Percentiles rank a stretch among this genome's conserved stretches.
These are phyloP conservation scores for Colletotrichum tabaci DNA, from an alignment of 2,329 filamentous ascomycete genomes.

Conservation along the genomic window DNA sequence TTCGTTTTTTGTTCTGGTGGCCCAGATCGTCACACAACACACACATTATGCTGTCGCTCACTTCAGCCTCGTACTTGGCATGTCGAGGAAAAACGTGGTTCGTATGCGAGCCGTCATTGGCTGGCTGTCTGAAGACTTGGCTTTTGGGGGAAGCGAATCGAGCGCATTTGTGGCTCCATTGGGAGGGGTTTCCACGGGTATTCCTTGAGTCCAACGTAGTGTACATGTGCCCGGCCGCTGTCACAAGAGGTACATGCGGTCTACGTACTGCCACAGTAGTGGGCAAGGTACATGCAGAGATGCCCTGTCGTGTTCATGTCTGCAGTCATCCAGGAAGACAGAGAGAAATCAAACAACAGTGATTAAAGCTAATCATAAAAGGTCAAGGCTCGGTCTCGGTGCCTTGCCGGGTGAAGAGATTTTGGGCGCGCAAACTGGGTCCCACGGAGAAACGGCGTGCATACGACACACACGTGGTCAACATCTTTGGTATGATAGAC, in stretches of 20 bases:
- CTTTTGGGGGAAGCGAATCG: conserved; percentile 22
- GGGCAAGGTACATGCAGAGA: background rate
- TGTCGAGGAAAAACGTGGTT: conserved; percentile 46
- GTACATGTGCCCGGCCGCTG: conserved; percentile 17
- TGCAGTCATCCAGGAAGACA: background rate
- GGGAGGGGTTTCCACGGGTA: conserved; percentile 23
- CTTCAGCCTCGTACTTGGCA: conserved; percentile 47
- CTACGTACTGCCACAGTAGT: background rate
- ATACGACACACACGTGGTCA: conserved; percentile 30
- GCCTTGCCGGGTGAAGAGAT: conserved; percentile 5
- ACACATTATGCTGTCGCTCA: conserved; percentile 14
- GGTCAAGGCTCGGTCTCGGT: background rate
- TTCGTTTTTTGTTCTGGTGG: background rate
- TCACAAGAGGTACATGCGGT: background rate
- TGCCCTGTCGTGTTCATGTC: conserved; percentile 2
- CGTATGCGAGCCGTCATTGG: conserved; percentile 43
- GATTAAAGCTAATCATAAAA: too few relatives aligned
- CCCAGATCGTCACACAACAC: background rate
- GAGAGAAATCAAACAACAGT: too few relatives aligned
- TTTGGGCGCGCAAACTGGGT: background rate
- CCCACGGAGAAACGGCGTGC: conserved; percentile 17
- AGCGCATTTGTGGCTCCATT: background rate
- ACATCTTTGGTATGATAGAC: conserved; percentile 5
- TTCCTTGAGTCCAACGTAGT: conserved; percentile 31
- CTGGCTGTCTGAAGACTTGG: conserved; percentile 39